These are phyloP conservation scores for Tulasnella sp. DNA, from an alignment of 768 basidiomycete species.

Conservation along the genomic window DNA sequence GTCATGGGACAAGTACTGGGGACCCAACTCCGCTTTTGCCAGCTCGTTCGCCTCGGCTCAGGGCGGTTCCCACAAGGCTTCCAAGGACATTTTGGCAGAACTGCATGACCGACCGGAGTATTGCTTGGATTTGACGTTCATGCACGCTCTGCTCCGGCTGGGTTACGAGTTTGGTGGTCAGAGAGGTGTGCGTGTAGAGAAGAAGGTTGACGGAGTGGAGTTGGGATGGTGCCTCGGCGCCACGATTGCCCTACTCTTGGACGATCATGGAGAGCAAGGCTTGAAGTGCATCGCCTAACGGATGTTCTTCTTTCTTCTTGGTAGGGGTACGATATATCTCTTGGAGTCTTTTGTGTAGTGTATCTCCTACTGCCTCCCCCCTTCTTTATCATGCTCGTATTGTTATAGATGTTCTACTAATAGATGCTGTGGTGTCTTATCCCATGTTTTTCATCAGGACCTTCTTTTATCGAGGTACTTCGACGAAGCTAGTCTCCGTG, in stretches of 20 bases:
- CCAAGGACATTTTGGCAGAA: slow-evolving; percentile 45
- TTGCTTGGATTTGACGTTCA: slow-evolving; percentile 93
- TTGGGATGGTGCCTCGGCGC: slow-evolving; percentile 36
- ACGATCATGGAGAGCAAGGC: slow-evolving; percentile 13
- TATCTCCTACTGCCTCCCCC: not conserved
- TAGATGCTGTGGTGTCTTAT: not conserved
- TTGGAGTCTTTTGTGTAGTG: not conserved
- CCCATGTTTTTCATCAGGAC: too few species aligned
- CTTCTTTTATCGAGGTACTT: too few species aligned
- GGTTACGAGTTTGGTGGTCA: slow-evolving; percentile 80
- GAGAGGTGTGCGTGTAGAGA: slow-evolving; percentile 65
- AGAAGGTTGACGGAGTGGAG: slow-evolving; percentile 53
- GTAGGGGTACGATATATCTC: not conserved
- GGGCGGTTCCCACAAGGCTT: slow-evolving; percentile 20
- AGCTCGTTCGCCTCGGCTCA: not conserved
- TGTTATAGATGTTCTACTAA: not conserved
- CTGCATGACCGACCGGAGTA: slow-evolving; percentile 79
- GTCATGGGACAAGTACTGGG: slow-evolving; percentile 36
- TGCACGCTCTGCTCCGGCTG: slow-evolving; percentile 74
- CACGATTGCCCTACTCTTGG: slow-evolving; percentile 17
- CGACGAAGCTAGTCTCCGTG: too few species aligned
- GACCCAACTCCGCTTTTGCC: slow-evolving; percentile 9
- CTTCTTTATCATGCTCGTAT: not conserved
- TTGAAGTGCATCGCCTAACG: slow-evolving; percentile 7
- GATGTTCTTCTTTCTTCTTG: not conserved